Evolutionary conservation across 345 rosid genomes (phyloP), one percentile per base, ranked within the genome.

Genomic region (Geranium rotundifolium): DNA sequence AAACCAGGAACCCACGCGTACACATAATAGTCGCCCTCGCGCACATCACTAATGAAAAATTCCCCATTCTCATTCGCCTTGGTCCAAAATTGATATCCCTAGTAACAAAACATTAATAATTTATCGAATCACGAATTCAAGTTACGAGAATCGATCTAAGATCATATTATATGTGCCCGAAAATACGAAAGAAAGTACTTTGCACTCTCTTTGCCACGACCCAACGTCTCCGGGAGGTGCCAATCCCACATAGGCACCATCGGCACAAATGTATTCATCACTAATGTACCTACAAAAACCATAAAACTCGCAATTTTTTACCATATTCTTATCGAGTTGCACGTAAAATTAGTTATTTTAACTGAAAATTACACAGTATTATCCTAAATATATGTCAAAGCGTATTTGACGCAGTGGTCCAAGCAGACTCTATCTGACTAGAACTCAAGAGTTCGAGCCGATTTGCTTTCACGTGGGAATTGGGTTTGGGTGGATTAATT

Each of bases 31-130:
- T 71, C 64, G 2, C 95, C 95, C 0, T 67, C 75, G 18, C 86
- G 72, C 30, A 86, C 67, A 60, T 71, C 58, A 0, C 63, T 66
- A 17, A 93, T 84, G 41, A 64, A 65, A 75, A 89, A 93, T 14
- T 46, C 66, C 61, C 99, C 99, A 17, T 77, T 62, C 58, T 56
- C 67, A 49, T 87, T 91, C 0, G 88, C 70, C 76, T 56, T 75
- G 5, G 80, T 73, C 99, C 97, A 93, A 72, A 93, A 93, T 61
- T 90, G 99, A 64, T 93, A 93, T 14, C 87, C 95, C 97, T 92
- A 77, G 52, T 68, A 67, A 59, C 37, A 31, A 31, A 31, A 31
- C 7, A 7, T 31, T 31, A 31, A 3, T 7, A 31, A 31, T 31
- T 2, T 31, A 7, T 31, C 7, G 7, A 31, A 31, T 31, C 4